These are phyloP conservation scores for Aspergillus viridinutans DNA, from an alignment of 2,329 filamentous ascomycete genomes.

Conservation along the genomic window DNA sequence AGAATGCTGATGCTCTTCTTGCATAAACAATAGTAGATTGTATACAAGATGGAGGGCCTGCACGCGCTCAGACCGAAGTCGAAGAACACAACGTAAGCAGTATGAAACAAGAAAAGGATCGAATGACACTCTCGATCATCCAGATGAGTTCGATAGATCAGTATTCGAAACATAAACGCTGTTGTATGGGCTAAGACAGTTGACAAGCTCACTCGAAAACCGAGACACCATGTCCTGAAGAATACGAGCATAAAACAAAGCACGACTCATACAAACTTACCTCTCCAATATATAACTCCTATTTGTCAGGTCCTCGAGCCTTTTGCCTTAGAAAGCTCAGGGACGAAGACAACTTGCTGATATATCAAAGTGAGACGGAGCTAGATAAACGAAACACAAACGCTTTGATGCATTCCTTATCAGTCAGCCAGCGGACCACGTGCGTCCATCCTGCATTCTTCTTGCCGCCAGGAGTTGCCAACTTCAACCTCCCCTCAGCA, in stretches of 20 bases:
- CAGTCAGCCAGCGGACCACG: background rate
- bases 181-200: no score
- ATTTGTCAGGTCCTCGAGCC: background rate
- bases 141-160: no score
- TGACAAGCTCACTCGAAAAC: no score
- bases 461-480: background rate
- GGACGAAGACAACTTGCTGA: background rate
- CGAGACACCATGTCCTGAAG: background rate
- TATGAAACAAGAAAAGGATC: no score
- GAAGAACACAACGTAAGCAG: no score
- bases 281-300: background rate
- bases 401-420: conserved; percentile 1
- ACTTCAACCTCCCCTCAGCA: background rate
- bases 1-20: background rate
- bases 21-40: background rate
- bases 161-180: no score
- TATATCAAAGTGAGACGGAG: background rate
- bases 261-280: background rate
- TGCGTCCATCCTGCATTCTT: background rate
- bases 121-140: no score
- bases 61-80: no score
- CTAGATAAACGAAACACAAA: background rate
- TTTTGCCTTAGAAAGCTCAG: background rate
- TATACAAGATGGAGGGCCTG: background rate
- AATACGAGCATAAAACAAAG: background rate